These are phyloP conservation scores for Gossypium ekmanianum DNA, from an alignment of 345 rosid genomes.

Conservation along the genomic window DNA sequence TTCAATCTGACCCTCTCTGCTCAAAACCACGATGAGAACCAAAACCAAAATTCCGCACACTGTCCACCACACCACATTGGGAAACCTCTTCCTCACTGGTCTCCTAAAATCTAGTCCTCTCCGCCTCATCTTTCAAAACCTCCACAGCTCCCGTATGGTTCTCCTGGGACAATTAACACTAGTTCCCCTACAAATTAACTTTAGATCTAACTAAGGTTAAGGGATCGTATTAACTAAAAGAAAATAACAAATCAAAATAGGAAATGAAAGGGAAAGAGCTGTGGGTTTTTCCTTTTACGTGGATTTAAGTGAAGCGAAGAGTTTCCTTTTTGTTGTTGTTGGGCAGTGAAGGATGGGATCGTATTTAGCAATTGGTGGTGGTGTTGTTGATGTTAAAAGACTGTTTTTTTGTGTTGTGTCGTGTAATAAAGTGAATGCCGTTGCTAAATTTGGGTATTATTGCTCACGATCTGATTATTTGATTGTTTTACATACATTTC, in stretches of 20 bases:
- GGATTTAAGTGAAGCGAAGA: background rate
- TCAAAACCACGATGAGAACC: slow-evolving; percentile 54
- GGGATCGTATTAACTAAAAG: slow-evolving; percentile 1
- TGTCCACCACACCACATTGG: slow-evolving; percentile 70
- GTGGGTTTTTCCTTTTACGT: background rate
- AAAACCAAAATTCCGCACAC: slow-evolving; percentile 48
- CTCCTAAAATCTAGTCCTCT: slow-evolving; percentile 62
- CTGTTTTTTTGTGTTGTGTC: background rate
- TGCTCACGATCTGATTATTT: too few species aligned
- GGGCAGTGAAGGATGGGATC: background rate
- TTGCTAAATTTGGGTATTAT: background rate
- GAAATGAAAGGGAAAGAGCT: background rate
- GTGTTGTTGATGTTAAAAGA: background rate
- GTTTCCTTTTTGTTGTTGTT: too few species aligned
- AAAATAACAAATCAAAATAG: background rate
- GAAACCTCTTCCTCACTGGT: slow-evolving; percentile 55
- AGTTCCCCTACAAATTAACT: too few species aligned
- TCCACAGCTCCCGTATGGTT: slow-evolving; percentile 15
- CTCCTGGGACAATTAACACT: slow-evolving; percentile 3
- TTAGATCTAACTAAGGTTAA: background rate
- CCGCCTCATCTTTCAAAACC: slow-evolving; percentile 50
- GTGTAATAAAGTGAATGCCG: background rate
- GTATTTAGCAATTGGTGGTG: background rate
- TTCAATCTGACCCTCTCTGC: slow-evolving; percentile 55
- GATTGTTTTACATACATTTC: too few species aligned